Conservation (phyloP, 257 asterid species). For the Verbena officinalis region DNA sequence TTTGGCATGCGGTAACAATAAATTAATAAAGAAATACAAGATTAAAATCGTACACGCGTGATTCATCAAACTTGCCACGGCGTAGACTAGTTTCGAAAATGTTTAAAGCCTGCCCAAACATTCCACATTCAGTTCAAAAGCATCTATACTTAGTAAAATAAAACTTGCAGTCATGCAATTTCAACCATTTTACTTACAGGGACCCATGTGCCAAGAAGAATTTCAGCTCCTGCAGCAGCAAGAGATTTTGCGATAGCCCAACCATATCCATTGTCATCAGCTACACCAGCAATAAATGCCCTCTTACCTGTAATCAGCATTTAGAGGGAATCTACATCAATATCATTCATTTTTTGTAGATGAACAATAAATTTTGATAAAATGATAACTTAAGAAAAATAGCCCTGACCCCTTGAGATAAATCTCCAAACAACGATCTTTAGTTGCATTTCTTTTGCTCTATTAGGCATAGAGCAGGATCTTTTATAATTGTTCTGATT, state of each 20-base stretch:
- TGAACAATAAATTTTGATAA: neutral
- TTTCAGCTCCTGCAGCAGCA: slow-evolving; percentile 93
- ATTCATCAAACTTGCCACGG: slow-evolving; percentile 87
- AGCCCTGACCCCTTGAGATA: neutral
- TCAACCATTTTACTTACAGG: slow-evolving; percentile 59
- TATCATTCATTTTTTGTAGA: neutral
- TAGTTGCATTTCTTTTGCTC: slow-evolving; percentile 7
- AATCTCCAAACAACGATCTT: neutral
- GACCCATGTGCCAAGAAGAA: slow-evolving; percentile 91
- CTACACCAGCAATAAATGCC: slow-evolving; percentile 90
- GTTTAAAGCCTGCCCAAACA: slow-evolving; percentile 63
- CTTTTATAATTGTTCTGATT: neutral
- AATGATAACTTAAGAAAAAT: neutral
- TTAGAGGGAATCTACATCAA: slow-evolving; percentile 13
- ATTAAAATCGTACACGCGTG: slow-evolving; percentile 62
- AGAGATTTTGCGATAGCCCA: slow-evolving; percentile 95
- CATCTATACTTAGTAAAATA: slow-evolving; percentile 19
- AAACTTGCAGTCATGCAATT: slow-evolving; percentile 6
- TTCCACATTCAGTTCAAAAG: slow-evolving; percentile 27
- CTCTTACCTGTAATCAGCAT: slow-evolving; percentile 57
- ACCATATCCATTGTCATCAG: slow-evolving; percentile 93
- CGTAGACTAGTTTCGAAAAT: slow-evolving; percentile 87
- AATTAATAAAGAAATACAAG: slow-evolving; percentile 15
- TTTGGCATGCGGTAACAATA: slow-evolving; percentile 9
- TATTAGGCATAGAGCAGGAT: neutral